Conservation (phyloP, 148 eudicot species). For the Fagopyrum esculentum region DNA sequence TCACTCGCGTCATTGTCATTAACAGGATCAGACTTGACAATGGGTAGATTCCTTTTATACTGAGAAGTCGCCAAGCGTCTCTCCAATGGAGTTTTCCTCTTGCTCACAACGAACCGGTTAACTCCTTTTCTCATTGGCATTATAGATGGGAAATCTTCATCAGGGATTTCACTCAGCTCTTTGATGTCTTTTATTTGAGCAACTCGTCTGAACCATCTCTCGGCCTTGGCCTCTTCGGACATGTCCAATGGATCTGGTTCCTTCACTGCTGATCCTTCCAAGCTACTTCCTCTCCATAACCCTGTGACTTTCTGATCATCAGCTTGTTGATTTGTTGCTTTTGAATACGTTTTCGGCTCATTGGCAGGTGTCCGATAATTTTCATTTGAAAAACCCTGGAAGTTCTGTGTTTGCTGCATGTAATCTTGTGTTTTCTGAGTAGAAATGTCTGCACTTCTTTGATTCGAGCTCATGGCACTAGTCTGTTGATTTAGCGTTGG, state of each 20-base stretch:
- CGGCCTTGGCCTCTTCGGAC: constrained; percentile 98
- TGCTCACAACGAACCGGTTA: constrained; percentile 92
- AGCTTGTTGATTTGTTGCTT: constrained; percentile 12
- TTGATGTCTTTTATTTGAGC: constrained; percentile 94
- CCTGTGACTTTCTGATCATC: constrained; percentile 24
- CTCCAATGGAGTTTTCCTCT: constrained; percentile 90
- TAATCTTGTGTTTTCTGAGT: constrained; percentile 8
- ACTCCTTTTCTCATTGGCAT: constrained; percentile 99
- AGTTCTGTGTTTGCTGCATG: constrained; percentile 13
- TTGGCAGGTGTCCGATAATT: constrained; percentile 15
- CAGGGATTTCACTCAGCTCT: constrained; percentile 89
- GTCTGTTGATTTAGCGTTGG: constrained; percentile 19
- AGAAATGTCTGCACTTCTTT: constrained; percentile 7
- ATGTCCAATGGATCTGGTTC: constrained; percentile 86
- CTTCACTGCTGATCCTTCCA: constrained; percentile 91
- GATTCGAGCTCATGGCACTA: constrained; percentile 8
- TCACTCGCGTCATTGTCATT: constrained; percentile 32
- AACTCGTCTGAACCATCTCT: constrained; percentile 83
- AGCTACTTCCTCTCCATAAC: constrained; percentile 61
- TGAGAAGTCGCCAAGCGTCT: constrained; percentile 83
- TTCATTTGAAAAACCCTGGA: constrained; percentile 13
- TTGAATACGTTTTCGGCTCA: constrained; percentile 10
- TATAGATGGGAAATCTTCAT: constrained; percentile 92
- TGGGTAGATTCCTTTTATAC: constrained; percentile 59
- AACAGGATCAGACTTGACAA: constrained; percentile 41